Percentiles rank a stretch among this genome's conserved stretches.
Conservation (phyloP, 1,139 yeast species). For the Sugiyamaella novakii region DNA sequence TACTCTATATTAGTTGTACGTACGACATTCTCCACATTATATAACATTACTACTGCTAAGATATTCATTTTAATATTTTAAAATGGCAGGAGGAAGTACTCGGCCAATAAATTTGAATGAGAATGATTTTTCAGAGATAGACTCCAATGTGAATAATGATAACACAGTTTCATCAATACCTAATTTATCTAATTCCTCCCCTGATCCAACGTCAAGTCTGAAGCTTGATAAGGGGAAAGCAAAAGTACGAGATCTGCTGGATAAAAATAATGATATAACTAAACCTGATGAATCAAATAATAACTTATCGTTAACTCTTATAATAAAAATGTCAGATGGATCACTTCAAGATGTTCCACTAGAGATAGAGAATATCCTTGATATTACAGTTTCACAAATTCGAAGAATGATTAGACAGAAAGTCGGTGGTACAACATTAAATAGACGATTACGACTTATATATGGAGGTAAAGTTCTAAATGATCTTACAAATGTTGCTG, state of each 20-base stretch:
- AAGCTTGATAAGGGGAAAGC: conserved; percentile 16
- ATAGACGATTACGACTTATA: conserved; percentile 66
- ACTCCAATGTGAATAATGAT: too few relatives aligned
- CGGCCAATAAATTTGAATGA: conserved; percentile 14
- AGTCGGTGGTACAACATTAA: conserved; percentile 41
- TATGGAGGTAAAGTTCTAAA: conserved; percentile 72
- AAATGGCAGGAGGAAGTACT: conserved; percentile 18
- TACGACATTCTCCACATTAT: too few relatives aligned
- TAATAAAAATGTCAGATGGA: conserved; percentile 56
- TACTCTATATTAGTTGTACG: too few relatives aligned
- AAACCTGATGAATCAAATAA: too few relatives aligned
- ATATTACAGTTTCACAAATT: conserved; percentile 48
- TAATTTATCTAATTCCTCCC: neutral
- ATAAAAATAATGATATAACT: too few relatives aligned
- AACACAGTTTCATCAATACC: neutral
- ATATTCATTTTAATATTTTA: too few relatives aligned
- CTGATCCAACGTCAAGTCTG: conserved; percentile 5
- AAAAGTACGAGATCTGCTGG: conserved; percentile 15
- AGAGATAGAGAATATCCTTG: conserved; percentile 44
- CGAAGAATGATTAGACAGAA: conserved; percentile 47
- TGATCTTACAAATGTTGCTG: conserved; percentile 57
- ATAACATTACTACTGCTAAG: too few relatives aligned
- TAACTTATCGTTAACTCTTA: conserved; percentile 42
- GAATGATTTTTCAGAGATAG: neutral
- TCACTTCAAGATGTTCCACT: conserved; percentile 49